Conservation (phyloP, 495 filamentous ascomycete genomes). For the Neurospora sp. region DNA sequence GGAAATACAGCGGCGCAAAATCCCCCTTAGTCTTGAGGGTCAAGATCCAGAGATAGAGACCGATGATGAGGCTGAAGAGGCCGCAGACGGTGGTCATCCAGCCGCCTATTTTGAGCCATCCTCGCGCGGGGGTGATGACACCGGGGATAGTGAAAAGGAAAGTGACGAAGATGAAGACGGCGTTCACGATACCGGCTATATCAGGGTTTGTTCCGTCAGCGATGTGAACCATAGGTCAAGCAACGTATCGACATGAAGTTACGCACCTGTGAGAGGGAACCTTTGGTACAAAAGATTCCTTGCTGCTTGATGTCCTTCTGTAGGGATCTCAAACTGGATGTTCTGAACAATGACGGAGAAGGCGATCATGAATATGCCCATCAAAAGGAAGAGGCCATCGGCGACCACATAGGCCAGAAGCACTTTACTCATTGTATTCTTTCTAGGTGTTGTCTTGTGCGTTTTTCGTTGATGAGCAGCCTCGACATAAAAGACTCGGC, state of each 20-base stretch:
- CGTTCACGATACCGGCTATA: constrained; percentile 55
- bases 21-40: constrained; percentile 54
- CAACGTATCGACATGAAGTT: neutral
- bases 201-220: constrained; percentile 14
- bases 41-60: constrained; percentile 58
- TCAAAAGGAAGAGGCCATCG: constrained; percentile 52
- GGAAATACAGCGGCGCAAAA: constrained; percentile 44
- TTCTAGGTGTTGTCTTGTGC: neutral
- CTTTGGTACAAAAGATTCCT: constrained; percentile 50
- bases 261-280: constrained; percentile 51
- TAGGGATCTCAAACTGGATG: constrained; percentile 32
- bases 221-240: neutral
- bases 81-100: constrained; percentile 51
- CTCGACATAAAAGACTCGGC: constrained; percentile 5
- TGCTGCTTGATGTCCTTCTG: constrained; percentile 47
- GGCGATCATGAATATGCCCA: constrained; percentile 53
- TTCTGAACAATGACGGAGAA: constrained; percentile 51
- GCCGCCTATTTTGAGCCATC: constrained; percentile 49
- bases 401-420: constrained; percentile 44
- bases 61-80: constrained; percentile 54
- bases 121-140: constrained; percentile 46
- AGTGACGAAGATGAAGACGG: constrained; percentile 48
- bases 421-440: constrained; percentile 47
- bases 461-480: constrained; percentile 7
- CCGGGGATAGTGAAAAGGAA: constrained; percentile 49